These are phyloP conservation scores for Syzygium oleosum DNA, from an alignment of 345 rosid species.

Conservation along the genomic window DNA sequence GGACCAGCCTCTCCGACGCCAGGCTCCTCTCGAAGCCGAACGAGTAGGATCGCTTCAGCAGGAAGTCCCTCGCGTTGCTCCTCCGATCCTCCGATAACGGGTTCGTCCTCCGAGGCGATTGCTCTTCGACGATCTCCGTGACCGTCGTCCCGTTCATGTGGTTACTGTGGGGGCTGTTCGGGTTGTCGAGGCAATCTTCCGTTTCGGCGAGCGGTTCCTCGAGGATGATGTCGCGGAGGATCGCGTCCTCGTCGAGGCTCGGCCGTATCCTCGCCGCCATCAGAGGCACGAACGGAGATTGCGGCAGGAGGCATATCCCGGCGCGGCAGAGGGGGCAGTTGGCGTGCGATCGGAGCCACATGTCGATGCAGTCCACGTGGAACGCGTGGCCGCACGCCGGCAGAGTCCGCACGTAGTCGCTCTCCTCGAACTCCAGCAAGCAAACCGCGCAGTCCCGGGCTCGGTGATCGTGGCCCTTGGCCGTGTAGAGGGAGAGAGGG, in stretches of 20 bases:
- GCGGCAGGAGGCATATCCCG: slow-evolving; percentile 40
- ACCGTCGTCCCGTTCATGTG: slow-evolving; percentile 3
- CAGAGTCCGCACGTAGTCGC: slow-evolving; percentile 76
- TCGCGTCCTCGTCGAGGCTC: slow-evolving; percentile 49
- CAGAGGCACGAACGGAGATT: slow-evolving; percentile 64
- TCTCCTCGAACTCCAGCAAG: slow-evolving; percentile 73
- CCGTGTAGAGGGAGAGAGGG: slow-evolving; percentile 58
- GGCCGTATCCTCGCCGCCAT: slow-evolving; percentile 94
- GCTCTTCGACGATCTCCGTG: slow-evolving; percentile 53
- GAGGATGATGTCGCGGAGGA: slow-evolving; percentile 17
- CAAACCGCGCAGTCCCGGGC: slow-evolving; percentile 79
- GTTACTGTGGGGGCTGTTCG: background rate
- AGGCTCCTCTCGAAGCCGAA: slow-evolving; percentile 75
- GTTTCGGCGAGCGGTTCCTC: slow-evolving; percentile 10
- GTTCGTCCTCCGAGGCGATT: slow-evolving; percentile 21
- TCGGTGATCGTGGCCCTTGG: slow-evolving; percentile 9
- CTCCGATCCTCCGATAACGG: slow-evolving; percentile 30
- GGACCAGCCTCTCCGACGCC: slow-evolving; percentile 56
- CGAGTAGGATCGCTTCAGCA: slow-evolving; percentile 71
- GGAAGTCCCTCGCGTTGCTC: slow-evolving; percentile 16
- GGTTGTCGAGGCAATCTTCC: background rate
- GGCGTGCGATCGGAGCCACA: slow-evolving; percentile 86
- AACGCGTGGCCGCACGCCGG: slow-evolving; percentile 81
- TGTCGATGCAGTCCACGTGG: slow-evolving; percentile 90
- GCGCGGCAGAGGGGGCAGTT: slow-evolving; percentile 92